Base-by-base conservation (phyloP, 2,329 filamentous ascomycete species). In the Sporothrix sp. region DNA sequence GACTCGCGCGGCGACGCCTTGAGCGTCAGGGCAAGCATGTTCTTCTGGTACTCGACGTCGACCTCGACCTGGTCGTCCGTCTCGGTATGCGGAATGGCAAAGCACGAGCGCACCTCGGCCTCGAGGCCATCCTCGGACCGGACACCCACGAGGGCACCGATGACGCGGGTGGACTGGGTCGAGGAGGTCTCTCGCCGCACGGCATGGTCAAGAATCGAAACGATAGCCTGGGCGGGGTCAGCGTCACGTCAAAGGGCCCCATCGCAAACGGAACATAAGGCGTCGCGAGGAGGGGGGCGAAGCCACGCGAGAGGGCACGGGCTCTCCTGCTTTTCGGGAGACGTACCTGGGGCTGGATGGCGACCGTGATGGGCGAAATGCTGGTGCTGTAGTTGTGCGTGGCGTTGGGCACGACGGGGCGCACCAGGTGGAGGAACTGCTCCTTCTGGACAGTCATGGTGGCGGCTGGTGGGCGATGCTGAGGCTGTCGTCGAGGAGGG, bases 41-140 rank as follows among this genome's bases (percentile, higher is more conserved):
- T 90, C 80, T 97, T 97, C 74, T 98, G 93, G 72, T 97, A 98
- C 71, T 98, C 93, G 78, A 98, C 95, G 67, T 98, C 93, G 58
- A 98, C 93, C 71, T 98, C 93, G 63, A 98, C 93, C 71, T 98
- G 93, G 71, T 98, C 93, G 67, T 90, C 86, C 60, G 91, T 95
- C 73, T 98, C 93, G 60, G 91, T 97, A 75, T 98, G 93, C 59
- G 91, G 90, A 64, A 98, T 95, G 60, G 93, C 93, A 68, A 98
- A 98, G 73, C 88, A 91, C 65, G 88, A 94, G 65, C 88, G 84
- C 63, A 98, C 93, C 71, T 95, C 89, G 63, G 95, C 87, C 69
- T 97, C 91, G 65, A 86, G 88, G 68, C 91, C 93, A 76, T 98
- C 93, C 73, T 98, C 93, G 66, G 85, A 93, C 60, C 93, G 85